A percentile compares a stretch with the other conserved stretches of the same genome.
Conservation (phyloP, 192 early-diverging fungal genomes). For the Mortierella antarctica region DNA sequence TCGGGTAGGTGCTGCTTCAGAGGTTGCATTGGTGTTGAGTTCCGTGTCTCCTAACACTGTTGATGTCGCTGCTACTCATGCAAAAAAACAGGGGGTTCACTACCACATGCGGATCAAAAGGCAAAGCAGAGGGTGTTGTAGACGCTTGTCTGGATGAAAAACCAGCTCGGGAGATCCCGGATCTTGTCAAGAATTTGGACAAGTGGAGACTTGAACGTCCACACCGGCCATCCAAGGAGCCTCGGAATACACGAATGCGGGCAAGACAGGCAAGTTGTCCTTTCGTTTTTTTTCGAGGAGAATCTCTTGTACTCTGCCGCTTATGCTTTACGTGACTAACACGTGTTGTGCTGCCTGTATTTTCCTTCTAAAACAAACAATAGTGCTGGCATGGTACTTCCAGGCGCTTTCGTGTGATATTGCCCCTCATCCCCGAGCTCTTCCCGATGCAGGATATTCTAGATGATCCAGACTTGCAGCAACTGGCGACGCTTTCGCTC, state of each 20-base stretch:
- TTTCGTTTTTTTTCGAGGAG: background rate
- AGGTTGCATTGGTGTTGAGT: background rate
- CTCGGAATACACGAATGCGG: constrained; percentile 77
- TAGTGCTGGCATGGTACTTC: constrained; percentile 76
- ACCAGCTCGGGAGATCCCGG: constrained; percentile 37
- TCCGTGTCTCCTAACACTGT: background rate
- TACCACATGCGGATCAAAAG: too few species aligned
- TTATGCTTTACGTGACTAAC: background rate
- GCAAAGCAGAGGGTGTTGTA: too few species aligned
- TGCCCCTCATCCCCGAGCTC: constrained; percentile 64
- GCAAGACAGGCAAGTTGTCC: constrained; percentile 72
- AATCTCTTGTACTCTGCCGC: background rate
- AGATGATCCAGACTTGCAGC: constrained; percentile 78
- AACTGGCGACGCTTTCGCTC: constrained; percentile 62
- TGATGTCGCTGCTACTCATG: background rate
- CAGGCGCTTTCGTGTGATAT: constrained; percentile 67
- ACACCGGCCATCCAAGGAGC: constrained; percentile 54
- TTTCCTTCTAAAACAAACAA: background rate
- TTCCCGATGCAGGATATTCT: constrained; percentile 78
- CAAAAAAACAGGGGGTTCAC: too few species aligned
- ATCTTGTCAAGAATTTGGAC: constrained; percentile 42
- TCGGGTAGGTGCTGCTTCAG: background rate
- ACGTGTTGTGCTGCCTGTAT: background rate
- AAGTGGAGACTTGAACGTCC: constrained; percentile 55
- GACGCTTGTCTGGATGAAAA: constrained; percentile 35